Conservation (phyloP, 257 asterid genomes). For the Nicotiana attenuata region DNA sequence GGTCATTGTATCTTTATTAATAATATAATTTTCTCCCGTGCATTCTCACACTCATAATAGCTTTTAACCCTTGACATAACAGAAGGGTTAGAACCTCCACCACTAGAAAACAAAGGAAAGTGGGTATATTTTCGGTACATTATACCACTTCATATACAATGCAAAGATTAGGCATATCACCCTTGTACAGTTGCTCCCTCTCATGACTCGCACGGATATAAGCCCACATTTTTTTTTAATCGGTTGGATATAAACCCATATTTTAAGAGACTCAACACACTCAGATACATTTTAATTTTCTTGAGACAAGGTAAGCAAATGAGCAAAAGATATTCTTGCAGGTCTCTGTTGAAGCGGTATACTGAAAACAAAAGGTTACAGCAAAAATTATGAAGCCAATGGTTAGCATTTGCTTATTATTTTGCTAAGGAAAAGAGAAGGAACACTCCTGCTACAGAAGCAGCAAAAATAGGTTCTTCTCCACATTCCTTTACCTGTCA, state of each 20-base stretch:
- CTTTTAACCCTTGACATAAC: background rate
- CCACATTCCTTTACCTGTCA: background rate
- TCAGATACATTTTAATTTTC: background rate
- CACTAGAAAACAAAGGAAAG: background rate
- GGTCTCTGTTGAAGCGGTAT: background rate
- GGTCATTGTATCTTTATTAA: no score
- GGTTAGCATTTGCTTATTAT: background rate
- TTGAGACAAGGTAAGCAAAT: background rate
- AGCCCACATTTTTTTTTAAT: background rate
- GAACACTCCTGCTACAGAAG: background rate
- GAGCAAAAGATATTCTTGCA: background rate
- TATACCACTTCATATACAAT: background rate
- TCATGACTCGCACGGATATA: background rate
- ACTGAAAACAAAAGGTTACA: background rate
- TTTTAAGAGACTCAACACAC: background rate
- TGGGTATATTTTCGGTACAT: background rate
- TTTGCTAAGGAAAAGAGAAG: background rate
- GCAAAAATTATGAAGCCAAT: no score
- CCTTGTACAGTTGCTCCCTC: background rate
- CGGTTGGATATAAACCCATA: background rate
- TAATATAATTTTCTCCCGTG: no score
- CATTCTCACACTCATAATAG: background rate
- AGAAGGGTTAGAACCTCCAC: background rate
- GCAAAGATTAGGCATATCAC: background rate
- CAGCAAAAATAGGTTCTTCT: background rate